A percentile compares a stretch with the other conserved stretches of the same genome.
Evolutionary conservation across 805 yeast genomes (phyloP).

Genomic region (Suhomyces pyralidae): DNA sequence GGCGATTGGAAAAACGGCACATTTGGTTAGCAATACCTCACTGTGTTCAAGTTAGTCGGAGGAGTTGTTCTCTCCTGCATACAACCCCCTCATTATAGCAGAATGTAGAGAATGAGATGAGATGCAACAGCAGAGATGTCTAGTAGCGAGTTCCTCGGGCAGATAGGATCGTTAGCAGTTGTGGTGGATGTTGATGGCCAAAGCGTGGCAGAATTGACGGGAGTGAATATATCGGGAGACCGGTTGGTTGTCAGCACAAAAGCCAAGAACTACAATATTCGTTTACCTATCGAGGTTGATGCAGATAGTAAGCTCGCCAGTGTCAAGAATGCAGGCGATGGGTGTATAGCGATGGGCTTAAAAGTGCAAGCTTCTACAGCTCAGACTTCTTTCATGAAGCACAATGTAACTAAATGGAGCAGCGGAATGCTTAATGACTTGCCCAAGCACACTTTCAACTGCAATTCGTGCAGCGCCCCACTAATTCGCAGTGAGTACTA

Average conservation of each 20-base stretch:
- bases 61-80: background rate
- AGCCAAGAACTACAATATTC: background rate
- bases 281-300: background rate
- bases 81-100: background rate
- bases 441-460: conserved; percentile 13
- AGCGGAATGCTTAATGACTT: background rate
- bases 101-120: background rate
- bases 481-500: conserved; percentile 31
- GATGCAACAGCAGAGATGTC: conserved; percentile 5
- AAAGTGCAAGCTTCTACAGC: background rate
- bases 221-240: background rate
- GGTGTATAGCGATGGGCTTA: conserved; percentile 1
- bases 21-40: too few relatives aligned
- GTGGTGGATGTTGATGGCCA: conserved; percentile 3
- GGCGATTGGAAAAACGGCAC: too few relatives aligned
- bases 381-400: conserved; percentile 2
- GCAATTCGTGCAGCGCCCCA: conserved; percentile 24
- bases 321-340: background rate
- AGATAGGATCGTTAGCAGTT: conserved; percentile 6
- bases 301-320: background rate
- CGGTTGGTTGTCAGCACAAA: background rate
- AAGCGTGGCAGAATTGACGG: background rate
- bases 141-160: conserved; percentile 8
- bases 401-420: conserved; percentile 34
- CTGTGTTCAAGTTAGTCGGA: too few relatives aligned